Evolutionary conservation across 148 eudicot genomes (phyloP).

Genomic region (Chenopodium quinoa): DNA sequence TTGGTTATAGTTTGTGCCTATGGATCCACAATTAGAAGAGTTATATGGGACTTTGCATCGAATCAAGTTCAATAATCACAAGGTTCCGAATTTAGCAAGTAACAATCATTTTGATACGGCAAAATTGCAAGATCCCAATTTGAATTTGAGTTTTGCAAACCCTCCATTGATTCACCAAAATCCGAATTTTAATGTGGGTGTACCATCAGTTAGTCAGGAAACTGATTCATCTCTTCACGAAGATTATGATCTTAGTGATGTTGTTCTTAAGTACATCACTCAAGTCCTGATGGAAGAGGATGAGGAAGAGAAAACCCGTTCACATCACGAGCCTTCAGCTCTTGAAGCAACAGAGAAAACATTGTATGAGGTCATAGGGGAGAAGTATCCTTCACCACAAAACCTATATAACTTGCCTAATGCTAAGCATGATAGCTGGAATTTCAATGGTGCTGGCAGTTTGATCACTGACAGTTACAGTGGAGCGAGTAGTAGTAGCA

Average conservation of each 20-base stretch:
- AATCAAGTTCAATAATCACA: slow-evolving; percentile 43
- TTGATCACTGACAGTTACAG: not conserved
- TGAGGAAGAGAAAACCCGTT: slow-evolving; percentile 47
- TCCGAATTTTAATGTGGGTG: slow-evolving; percentile 4
- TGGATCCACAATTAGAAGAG: slow-evolving; percentile 46
- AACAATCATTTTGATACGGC: slow-evolving; percentile 25
- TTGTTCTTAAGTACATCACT: slow-evolving; percentile 58
- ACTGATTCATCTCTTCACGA: slow-evolving; percentile 36
- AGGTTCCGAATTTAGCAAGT: slow-evolving; percentile 27
- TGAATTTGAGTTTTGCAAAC: slow-evolving; percentile 14
- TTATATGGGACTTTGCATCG: slow-evolving; percentile 46
- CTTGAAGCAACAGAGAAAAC: slow-evolving; percentile 69
- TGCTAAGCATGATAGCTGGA: slow-evolving; percentile 12
- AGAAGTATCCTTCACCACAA: slow-evolving; percentile 38
- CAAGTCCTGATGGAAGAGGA: slow-evolving; percentile 79
- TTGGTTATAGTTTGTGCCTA: slow-evolving; percentile 26
- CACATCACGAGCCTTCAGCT: slow-evolving; percentile 56
- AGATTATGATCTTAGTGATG: slow-evolving; percentile 61
- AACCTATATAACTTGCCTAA: slow-evolving; percentile 10
- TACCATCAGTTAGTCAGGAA: slow-evolving; percentile 19
- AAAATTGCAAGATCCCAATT: slow-evolving; percentile 25
- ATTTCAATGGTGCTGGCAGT: slow-evolving; percentile 19
- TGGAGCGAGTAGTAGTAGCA: slow-evolving; percentile 15
- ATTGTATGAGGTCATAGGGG: slow-evolving; percentile 58
- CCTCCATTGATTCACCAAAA: slow-evolving; percentile 28